A percentile compares a stretch with the other conserved stretches of the same genome.
These are phyloP conservation scores for Aspergillus bertholletiae DNA, from an alignment of 495 filamentous ascomycete species.

Conservation along the genomic window DNA sequence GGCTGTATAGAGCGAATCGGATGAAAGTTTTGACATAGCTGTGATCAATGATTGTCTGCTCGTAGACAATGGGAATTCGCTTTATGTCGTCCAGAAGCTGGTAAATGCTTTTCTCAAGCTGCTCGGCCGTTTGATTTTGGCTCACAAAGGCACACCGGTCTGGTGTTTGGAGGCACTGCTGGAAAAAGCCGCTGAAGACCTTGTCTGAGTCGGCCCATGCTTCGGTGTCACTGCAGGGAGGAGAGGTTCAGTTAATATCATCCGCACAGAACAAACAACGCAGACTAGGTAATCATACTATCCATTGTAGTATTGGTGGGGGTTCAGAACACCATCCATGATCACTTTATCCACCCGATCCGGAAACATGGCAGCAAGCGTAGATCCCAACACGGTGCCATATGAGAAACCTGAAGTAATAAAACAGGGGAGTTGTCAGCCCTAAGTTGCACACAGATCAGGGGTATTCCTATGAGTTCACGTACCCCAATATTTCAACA, in stretches of 20 bases:
- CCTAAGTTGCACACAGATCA: too few species aligned
- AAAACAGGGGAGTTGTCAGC: too few species aligned
- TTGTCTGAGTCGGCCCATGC: slow-evolving; percentile 26
- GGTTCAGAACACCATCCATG: slow-evolving; percentile 38
- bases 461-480: neutral
- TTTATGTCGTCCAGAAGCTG: slow-evolving; percentile 25
- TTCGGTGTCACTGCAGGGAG: slow-evolving; percentile 4
- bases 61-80: slow-evolving; percentile 18
- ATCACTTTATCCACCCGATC: slow-evolving; percentile 35
- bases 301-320: slow-evolving; percentile 30
- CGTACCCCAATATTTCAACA: neutral
- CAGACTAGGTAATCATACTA: slow-evolving; percentile 18
- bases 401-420: neutral
- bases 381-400: neutral
- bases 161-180: slow-evolving; percentile 22
- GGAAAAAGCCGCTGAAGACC: slow-evolving; percentile 28
- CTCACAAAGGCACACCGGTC: slow-evolving; percentile 25
- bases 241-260: neutral
- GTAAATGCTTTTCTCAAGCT: slow-evolving; percentile 30
- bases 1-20: slow-evolving; percentile 17
- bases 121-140: slow-evolving; percentile 25
- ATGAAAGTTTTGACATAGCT: slow-evolving; percentile 17
- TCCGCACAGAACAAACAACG: neutral
- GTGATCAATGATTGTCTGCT: slow-evolving; percentile 22
- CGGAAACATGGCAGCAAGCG: neutral